Evolutionary conservation across 768 basidiomycete species (phyloP), one percentile per base, ranked within the genome.

Genomic region (Tylopilus balloui): DNA sequence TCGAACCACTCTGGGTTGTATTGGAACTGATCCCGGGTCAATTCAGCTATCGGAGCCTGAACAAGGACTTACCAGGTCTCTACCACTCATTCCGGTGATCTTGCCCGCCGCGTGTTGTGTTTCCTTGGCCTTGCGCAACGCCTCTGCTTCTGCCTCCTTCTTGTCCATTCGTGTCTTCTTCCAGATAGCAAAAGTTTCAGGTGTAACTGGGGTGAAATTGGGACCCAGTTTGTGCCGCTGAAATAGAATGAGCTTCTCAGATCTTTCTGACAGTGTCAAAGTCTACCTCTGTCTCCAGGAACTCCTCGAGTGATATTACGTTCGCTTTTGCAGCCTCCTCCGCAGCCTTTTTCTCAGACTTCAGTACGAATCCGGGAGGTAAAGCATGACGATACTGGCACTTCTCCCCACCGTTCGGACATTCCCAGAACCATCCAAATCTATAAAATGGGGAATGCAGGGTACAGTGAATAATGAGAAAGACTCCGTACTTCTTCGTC

Each of bases 401-500:
- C 41, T 76, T 76, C 24, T 90, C 85, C 51, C 91, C 88, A 54
- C 87, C 63, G 24, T 65, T 91, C 8, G 91, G 91, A 69, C 90
- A 91, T 68, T 89, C 86, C 92, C 92, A 95, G 75, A 95, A 95
- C 92, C 92, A 94, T 23, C 92, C 91, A 60, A 88, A 92, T 61
- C 82, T 83, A 36, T 1, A 39, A 38, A 29, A 19, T 3, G 37
- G n/a, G 45, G 31, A 27, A 17, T 40, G 50, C 20, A 43, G 42
- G 21, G 12, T 37, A n/a, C 11, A 20, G 2, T 2, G 2, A 4
- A 3, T 14, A 7, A 13, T 3, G 9, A 31, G 20, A 45, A 28
- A 19, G 21, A 31, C 28, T 21, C 52, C 67, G 50, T 65, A 89
- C 77, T 92, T 93, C 65, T 89, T 82, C 3, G 77, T 74, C 67